These are phyloP conservation scores for Phytophthora pluvialis DNA, from an alignment of 352 stramenopile genomes.

Conservation along the genomic window DNA sequence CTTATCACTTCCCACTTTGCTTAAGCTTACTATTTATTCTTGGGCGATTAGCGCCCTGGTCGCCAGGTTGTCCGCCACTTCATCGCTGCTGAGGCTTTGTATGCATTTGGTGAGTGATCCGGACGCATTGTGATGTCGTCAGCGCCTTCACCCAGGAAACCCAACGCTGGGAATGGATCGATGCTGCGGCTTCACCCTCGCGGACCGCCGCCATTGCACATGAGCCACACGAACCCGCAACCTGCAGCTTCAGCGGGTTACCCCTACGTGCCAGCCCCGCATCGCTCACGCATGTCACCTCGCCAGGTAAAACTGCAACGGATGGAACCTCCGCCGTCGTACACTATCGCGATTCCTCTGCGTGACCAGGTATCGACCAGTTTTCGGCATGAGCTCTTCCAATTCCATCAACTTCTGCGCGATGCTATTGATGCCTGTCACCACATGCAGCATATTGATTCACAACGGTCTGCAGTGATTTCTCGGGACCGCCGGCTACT, in stretches of 20 bases:
- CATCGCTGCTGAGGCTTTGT: not conserved
- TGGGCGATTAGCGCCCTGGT: not conserved
- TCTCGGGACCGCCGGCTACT: slow-evolving; percentile 45
- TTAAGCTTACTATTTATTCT: slow-evolving; percentile 13
- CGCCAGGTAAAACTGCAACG: slow-evolving; percentile 45
- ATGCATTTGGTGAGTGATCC: not conserved
- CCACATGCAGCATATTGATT: slow-evolving; percentile 12
- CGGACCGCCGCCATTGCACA: slow-evolving; percentile 25
- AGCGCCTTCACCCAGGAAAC: slow-evolving; percentile 22
- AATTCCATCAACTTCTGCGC: slow-evolving; percentile 69
- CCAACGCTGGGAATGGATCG: slow-evolving; percentile 17
- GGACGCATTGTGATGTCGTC: slow-evolving; percentile 13
- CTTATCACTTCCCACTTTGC: not conserved
- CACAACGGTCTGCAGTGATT: slow-evolving; percentile 9
- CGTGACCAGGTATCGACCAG: slow-evolving; percentile 45
- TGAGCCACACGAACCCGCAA: slow-evolving; percentile 15
- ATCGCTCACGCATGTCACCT: slow-evolving; percentile 36
- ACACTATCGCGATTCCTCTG: slow-evolving; percentile 31
- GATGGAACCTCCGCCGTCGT: slow-evolving; percentile 31
- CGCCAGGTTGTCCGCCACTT: slow-evolving; percentile 1
- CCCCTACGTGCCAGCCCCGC: slow-evolving; percentile 11
- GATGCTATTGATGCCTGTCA: slow-evolving; percentile 39
- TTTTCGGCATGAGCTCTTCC: slow-evolving; percentile 70
- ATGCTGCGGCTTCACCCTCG: slow-evolving; percentile 29
- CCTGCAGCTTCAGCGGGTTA: slow-evolving; percentile 25